Evolutionary conservation across 306 rosid genomes (phyloP).

Genomic region (Vigna angularis): DNA sequence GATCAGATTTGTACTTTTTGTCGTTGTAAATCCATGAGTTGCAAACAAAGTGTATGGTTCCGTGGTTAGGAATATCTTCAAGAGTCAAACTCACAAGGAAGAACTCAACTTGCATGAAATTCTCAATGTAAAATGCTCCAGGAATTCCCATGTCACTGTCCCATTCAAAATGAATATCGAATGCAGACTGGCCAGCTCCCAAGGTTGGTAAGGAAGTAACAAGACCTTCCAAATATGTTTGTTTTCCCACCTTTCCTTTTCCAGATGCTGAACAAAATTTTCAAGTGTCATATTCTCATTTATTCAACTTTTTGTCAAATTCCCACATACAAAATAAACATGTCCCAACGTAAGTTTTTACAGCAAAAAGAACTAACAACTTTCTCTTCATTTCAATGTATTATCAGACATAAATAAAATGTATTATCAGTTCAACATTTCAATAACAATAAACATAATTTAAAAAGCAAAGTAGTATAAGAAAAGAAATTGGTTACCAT

Average conservation of each 20-base stretch:
- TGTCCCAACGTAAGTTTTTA: no score
- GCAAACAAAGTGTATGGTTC: slow-evolving; percentile 58
- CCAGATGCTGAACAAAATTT: slow-evolving; percentile 50
- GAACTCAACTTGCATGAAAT: slow-evolving; percentile 63
- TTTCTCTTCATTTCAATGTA: no score
- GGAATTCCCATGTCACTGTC: slow-evolving; percentile 60
- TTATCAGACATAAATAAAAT: no score
- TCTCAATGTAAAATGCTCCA: slow-evolving; percentile 63
- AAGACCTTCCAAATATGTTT: slow-evolving; percentile 64
- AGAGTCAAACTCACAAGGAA: slow-evolving; percentile 66
- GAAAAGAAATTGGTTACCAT: slow-evolving; percentile 20
- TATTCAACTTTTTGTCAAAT: not conserved
- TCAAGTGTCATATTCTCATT: not conserved
- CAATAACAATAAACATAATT: no score
- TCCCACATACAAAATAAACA: no score
- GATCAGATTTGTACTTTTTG: slow-evolving; percentile 38
- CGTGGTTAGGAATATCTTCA: slow-evolving; percentile 58
- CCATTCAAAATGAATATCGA: slow-evolving; percentile 59
- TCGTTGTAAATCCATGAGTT: slow-evolving; percentile 77
- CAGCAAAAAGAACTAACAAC: no score
- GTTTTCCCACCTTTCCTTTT: slow-evolving; percentile 66
- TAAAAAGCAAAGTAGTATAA: no score
- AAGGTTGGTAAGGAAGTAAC: slow-evolving; percentile 50
- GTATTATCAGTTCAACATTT: no score
- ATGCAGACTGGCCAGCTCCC: slow-evolving; percentile 54